These are phyloP conservation scores for Corylus americana DNA, from an alignment of 306 rosid species.

Conservation along the genomic window DNA sequence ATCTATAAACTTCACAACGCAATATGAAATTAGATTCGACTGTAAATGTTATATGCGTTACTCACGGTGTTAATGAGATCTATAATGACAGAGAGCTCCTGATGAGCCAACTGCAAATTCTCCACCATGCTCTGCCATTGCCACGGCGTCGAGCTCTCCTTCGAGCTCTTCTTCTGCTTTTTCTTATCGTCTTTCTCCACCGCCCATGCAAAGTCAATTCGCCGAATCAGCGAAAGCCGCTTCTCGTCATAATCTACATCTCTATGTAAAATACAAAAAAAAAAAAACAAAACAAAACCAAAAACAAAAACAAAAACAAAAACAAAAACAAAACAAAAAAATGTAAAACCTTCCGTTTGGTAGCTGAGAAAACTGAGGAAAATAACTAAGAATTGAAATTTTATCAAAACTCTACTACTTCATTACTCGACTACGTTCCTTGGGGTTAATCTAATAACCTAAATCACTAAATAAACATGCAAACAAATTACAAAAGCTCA, in stretches of 20 bases:
- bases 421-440: not conserved
- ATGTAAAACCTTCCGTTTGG: not conserved
- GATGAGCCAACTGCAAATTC: slow-evolving; percentile 81
- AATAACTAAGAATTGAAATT: not conserved
- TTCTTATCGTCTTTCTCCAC: slow-evolving; percentile 75
- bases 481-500: not conserved
- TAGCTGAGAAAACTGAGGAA: not conserved
- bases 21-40: not conserved
- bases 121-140: slow-evolving; percentile 92
- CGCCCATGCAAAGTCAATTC: slow-evolving; percentile 92
- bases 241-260: slow-evolving; percentile 83
- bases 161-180: slow-evolving; percentile 77
- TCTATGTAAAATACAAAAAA: slow-evolving; percentile 14
- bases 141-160: slow-evolving; percentile 78
- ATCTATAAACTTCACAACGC: not conserved
- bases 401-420: not conserved
- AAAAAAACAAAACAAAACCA: not conserved
- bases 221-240: slow-evolving; percentile 66
- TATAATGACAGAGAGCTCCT: slow-evolving; percentile 80
- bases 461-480: not conserved
- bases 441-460: not conserved
- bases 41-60: slow-evolving; percentile 9
- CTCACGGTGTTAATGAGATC: slow-evolving; percentile 93
- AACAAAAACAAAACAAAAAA: no score
- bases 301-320: not conserved